Conservation (phyloP, 2,329 filamentous ascomycete species). For the Fusarium fracticaudum region DNA sequence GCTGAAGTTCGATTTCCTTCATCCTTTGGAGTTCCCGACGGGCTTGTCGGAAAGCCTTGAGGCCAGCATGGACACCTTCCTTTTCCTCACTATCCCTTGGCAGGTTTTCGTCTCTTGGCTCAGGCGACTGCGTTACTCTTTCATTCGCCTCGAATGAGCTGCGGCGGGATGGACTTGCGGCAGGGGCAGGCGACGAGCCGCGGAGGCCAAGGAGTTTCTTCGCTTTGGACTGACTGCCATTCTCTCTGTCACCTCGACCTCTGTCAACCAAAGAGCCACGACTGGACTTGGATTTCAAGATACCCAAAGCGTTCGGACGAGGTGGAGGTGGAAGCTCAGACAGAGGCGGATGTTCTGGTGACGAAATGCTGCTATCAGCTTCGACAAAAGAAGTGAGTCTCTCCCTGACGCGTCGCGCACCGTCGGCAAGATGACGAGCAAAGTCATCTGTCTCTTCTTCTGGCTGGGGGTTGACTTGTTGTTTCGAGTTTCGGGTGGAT, state of each 20-base stretch:
- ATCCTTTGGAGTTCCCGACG: constrained; percentile 65
- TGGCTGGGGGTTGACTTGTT: constrained; percentile 59
- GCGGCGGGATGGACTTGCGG: constrained; percentile 53
- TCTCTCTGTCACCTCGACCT: constrained; percentile 53
- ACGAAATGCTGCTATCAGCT: constrained; percentile 59
- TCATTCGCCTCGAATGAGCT: constrained; percentile 36
- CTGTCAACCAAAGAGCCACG: constrained; percentile 69
- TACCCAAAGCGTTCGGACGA: constrained; percentile 68
- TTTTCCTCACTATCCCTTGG: constrained; percentile 44
- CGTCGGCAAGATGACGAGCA: constrained; percentile 75
- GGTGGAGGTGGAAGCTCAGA: constrained; percentile 54
- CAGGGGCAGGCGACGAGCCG: constrained; percentile 54
- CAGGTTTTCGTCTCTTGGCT: constrained; percentile 37
- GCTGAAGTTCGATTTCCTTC: constrained; percentile 62
- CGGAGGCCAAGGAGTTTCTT: constrained; percentile 71
- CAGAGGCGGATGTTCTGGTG: constrained; percentile 37
- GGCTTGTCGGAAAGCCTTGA: constrained; percentile 67
- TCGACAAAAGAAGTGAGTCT: constrained; percentile 76
- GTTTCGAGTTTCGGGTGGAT: constrained; percentile 30
- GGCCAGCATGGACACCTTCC: constrained; percentile 58
- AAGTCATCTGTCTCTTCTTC: constrained; percentile 69
- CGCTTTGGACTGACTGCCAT: constrained; percentile 59
- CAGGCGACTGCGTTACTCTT: constrained; percentile 24
- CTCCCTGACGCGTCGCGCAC: constrained; percentile 77
- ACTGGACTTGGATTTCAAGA: constrained; percentile 74